Base-by-base conservation (phyloP, 768 basidiomycete species). In the Melanogaster broomeanus region DNA sequence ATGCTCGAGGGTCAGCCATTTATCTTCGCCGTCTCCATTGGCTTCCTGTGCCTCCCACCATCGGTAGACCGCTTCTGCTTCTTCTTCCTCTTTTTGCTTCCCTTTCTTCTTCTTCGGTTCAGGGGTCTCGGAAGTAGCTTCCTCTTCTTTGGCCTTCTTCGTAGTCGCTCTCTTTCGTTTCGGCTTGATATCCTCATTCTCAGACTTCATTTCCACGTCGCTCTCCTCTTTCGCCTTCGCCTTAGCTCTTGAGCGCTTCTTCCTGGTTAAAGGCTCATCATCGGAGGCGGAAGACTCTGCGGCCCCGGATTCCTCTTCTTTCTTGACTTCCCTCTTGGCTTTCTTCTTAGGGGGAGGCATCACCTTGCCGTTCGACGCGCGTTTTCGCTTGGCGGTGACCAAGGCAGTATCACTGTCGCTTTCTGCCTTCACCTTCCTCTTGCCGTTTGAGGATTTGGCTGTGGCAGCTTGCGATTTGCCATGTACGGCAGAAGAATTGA, bases 1-100 rank as follows among this genome's bases (percentile, higher is more conserved):
- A 72, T 99, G 97, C 63, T 93, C 88, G 45, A 99, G 80, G n/a
- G 93, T 97, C 55, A 82, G 81, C 97, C 97, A 99, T 70, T 98
- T 97, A 50, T 83, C 75, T 34, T 83, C 77, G 11, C 83, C 90
- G 63, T 93, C 91, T 47, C 82, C 84, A 51, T 88, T 81, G 27
- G 76, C 77, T 57, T 87, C 79, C 59, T 80, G 74, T 53, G 76
- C 70, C 61, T 93, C 89, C 96, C 94, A 97, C 91, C 92, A 95
- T 55, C 82, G 80, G 69, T 83, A 93, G 42, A 85, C 78, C 50
- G 93, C 90, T 52, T 82, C 82, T 42, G 76, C 71, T 38, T 78
- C 72, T 61, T 74, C 71, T 61, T 83, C 82, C 50, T 88, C 80
- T 64, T 82, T 76, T 62, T 79, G 77, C 61, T 75, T 75, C 68